Evolutionary conservation across 805 yeast species (phyloP).

Genomic region (Starmerella potacharoeniae): DNA sequence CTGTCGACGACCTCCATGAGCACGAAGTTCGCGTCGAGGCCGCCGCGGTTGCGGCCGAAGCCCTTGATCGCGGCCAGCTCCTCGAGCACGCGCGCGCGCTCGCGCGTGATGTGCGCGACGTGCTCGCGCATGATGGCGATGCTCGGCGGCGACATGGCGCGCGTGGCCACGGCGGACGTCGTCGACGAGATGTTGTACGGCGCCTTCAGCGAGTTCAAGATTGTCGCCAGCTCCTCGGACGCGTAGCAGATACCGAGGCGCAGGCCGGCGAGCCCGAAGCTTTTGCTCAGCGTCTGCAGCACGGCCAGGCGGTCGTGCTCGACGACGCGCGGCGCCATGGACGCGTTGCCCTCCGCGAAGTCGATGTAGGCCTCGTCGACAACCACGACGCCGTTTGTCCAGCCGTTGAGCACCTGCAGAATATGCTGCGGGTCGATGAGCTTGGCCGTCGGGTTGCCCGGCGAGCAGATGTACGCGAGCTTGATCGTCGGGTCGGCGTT

Average conservation of each 20-base stretch:
- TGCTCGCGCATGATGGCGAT: constrained; percentile 46
- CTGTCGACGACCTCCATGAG: constrained; percentile 58
- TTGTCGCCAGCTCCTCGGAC: constrained; percentile 44
- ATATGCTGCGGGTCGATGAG: constrained; percentile 42
- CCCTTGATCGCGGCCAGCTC: constrained; percentile 47
- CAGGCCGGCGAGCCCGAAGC: constrained; percentile 93
- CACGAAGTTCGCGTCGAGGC: constrained; percentile 79
- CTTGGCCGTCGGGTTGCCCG: constrained; percentile 92
- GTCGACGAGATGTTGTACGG: constrained; percentile 86
- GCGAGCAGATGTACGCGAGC: constrained; percentile 76
- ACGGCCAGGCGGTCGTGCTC: constrained; percentile 74
- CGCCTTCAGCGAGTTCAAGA: constrained; percentile 83
- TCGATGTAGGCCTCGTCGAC: constrained; percentile 95
- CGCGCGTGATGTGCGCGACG: constrained; percentile 40
- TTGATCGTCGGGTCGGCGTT: constrained; percentile 52
- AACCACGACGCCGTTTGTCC: constrained; percentile 65
- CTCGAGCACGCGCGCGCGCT: constrained; percentile 45
- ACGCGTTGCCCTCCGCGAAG: constrained; percentile 50
- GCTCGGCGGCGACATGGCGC: constrained; percentile 56
- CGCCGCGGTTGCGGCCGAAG: constrained; percentile 66
- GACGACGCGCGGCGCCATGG: constrained; percentile 68
- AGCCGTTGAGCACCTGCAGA: constrained; percentile 37
- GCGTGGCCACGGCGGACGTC: constrained; percentile 61
- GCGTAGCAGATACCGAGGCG: constrained; percentile 77
- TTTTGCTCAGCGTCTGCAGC: constrained; percentile 83